A percentile compares a stretch with the other conserved stretches of the same genome.
These are phyloP conservation scores for Melampsora larici-populina DNA, from an alignment of 1,284 basidiomycete genomes.

Conservation along the genomic window DNA sequence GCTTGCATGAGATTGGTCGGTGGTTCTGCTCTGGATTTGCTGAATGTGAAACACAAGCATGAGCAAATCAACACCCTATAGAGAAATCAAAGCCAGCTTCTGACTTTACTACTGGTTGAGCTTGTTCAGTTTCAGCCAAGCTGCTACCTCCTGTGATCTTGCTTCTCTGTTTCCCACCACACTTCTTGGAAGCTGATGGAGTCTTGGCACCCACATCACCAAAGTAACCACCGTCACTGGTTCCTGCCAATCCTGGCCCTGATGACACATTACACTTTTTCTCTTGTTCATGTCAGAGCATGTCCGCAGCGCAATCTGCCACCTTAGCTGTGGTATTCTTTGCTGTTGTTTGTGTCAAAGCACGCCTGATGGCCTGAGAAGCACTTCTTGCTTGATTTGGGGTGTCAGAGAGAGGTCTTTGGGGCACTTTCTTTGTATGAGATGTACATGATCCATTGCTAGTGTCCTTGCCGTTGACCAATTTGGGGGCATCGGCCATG, in stretches of 20 bases:
- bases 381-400: background rate
- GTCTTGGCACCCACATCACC: background rate
- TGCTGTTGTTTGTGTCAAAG: conserved; percentile 15
- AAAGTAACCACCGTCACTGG: conserved; percentile 24
- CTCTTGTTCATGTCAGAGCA: conserved; percentile 36
- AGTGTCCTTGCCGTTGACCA: background rate
- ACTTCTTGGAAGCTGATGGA: background rate
- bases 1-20: background rate
- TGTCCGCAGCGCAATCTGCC: conserved; percentile 15
- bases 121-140: background rate
- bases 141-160: background rate
- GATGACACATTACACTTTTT: conserved; percentile 4
- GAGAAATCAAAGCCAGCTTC: too few species aligned
- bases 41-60: background rate
- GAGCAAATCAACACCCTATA: too few species aligned
- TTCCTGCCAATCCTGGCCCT: background rate
- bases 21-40: background rate
- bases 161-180: background rate
- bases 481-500: background rate
- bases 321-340: conserved; percentile 7
- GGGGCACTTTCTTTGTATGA: background rate
- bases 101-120: background rate
- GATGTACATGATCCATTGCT: too few species aligned
- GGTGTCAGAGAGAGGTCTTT: background rate
- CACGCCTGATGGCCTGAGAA: background rate